Conservation (phyloP, 2,329 filamentous ascomycete genomes). For the Aspergillus chevalieri region DNA sequence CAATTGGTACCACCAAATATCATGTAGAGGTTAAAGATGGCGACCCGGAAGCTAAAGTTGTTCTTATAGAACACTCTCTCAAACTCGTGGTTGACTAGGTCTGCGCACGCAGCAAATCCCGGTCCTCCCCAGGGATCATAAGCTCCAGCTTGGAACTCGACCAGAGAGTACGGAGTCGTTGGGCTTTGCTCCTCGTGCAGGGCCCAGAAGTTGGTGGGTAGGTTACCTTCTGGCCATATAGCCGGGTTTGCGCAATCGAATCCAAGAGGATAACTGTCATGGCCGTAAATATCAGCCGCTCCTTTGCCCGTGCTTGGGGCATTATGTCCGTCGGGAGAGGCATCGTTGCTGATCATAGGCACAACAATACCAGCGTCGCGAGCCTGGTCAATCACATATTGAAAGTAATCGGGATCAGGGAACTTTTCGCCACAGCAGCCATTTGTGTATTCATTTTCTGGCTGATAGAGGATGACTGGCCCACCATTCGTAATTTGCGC, state of each 20-base stretch:
- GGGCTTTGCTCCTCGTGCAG: slow-evolving; percentile 57
- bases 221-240: slow-evolving; percentile 51
- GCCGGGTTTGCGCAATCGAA: slow-evolving; percentile 50
- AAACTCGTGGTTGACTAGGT: slow-evolving; percentile 65
- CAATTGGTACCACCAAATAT: slow-evolving; percentile 75
- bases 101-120: slow-evolving; percentile 62
- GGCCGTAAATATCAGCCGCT: slow-evolving; percentile 59
- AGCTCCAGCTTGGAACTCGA: slow-evolving; percentile 65
- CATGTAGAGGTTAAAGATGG: slow-evolving; percentile 71
- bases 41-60: slow-evolving; percentile 58
- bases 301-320: slow-evolving; percentile 56
- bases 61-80: slow-evolving; percentile 77
- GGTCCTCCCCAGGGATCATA: slow-evolving; percentile 70
- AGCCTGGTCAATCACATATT: slow-evolving; percentile 63
- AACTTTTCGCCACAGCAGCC: slow-evolving; percentile 48
- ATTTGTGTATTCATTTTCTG: slow-evolving; percentile 72
- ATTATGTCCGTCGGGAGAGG: slow-evolving; percentile 54
- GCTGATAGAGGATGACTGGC: slow-evolving; percentile 70
- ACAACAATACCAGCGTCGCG: slow-evolving; percentile 64
- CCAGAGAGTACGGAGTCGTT: slow-evolving; percentile 57
- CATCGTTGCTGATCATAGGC: slow-evolving; percentile 71
- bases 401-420: slow-evolving; percentile 63
- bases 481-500: slow-evolving; percentile 79
- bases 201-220: slow-evolving; percentile 53
- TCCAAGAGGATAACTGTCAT: slow-evolving; percentile 57